These are phyloP conservation scores for Symmetrospora coprosmae DNA, from an alignment of 768 basidiomycete genomes.

Conservation along the genomic window DNA sequence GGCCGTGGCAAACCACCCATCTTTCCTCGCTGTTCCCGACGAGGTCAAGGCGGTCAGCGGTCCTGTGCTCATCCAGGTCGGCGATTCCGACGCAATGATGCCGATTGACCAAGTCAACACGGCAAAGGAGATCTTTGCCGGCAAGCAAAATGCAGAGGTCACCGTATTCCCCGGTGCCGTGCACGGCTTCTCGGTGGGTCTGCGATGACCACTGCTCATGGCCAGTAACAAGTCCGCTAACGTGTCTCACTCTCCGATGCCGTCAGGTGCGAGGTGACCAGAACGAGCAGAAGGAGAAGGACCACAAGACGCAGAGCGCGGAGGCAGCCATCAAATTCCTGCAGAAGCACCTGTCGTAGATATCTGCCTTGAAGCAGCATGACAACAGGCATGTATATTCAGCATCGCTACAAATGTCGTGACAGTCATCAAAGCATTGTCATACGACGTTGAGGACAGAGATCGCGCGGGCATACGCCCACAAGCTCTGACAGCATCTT, in stretches of 20 bases:
- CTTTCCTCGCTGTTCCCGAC: slow-evolving; percentile 26
- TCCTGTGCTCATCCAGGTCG: slow-evolving; percentile 14
- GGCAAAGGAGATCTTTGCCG: background rate
- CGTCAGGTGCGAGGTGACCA: slow-evolving; percentile 10
- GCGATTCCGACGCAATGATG: slow-evolving; percentile 17
- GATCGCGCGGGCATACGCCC: too few species aligned
- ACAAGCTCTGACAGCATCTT: too few species aligned
- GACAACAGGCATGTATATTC: too few species aligned
- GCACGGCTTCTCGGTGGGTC: background rate
- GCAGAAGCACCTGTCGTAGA: slow-evolving; percentile 7
- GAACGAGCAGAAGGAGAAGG: slow-evolving; percentile 3
- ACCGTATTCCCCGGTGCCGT: slow-evolving; percentile 2
- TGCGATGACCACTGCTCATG: background rate
- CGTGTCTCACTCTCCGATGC: background rate
- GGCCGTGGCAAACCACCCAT: slow-evolving; percentile 37
- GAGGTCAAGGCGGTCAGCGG: slow-evolving; percentile 11
- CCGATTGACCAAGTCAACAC: slow-evolving; percentile 11
- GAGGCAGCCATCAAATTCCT: slow-evolving; percentile 8
- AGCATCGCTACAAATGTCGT: too few species aligned
- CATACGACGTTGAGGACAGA: too few species aligned
- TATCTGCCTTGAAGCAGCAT: too few species aligned
- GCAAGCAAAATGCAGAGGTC: background rate
- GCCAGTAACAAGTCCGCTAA: background rate
- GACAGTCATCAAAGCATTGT: too few species aligned
- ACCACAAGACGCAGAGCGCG: background rate